These are phyloP conservation scores for Colletotrichum magnum DNA, from an alignment of 2,329 filamentous ascomycete species.

Conservation along the genomic window DNA sequence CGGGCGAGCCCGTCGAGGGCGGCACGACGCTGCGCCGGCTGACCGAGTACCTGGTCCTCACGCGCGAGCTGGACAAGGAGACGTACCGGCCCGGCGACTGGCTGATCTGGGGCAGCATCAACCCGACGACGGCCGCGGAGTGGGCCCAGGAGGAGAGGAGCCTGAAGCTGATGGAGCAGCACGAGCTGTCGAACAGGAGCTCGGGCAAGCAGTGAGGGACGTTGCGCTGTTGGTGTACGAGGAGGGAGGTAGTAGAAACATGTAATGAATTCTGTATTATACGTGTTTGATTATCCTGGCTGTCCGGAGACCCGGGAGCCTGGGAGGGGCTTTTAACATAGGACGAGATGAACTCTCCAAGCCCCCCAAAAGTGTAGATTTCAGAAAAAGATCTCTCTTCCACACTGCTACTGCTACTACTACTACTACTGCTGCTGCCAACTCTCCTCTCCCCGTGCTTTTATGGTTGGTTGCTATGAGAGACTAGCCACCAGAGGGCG, in stretches of 20 bases:
- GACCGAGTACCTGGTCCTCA: slow-evolving; percentile 76
- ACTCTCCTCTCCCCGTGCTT: neutral
- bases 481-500: neutral
- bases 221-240: slow-evolving; percentile 32
- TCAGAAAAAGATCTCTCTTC: slow-evolving; percentile 22
- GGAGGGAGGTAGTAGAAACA: slow-evolving; percentile 34
- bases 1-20: slow-evolving; percentile 53
- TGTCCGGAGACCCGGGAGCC: slow-evolving; percentile 23
- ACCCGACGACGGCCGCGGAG: slow-evolving; percentile 64
- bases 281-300: slow-evolving; percentile 34
- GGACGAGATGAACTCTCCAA: slow-evolving; percentile 27
- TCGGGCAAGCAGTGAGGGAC: neutral
- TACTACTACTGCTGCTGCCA: neutral
- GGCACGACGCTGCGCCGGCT: slow-evolving; percentile 67
- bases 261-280: slow-evolving; percentile 42
- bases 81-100: slow-evolving; percentile 67
- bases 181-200: slow-evolving; percentile 22
- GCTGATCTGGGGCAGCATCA: slow-evolving; percentile 76
- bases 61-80: slow-evolving; percentile 59
- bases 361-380: slow-evolving; percentile 10
- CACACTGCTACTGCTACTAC: too few relatives aligned
- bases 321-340: slow-evolving; percentile 9
- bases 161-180: slow-evolving; percentile 48
- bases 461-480: neutral
- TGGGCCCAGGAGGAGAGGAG: slow-evolving; percentile 54